Evolutionary conservation across 169 alveolate species (phyloP).

Genomic region (Cryptosporidium parvum): DNA sequence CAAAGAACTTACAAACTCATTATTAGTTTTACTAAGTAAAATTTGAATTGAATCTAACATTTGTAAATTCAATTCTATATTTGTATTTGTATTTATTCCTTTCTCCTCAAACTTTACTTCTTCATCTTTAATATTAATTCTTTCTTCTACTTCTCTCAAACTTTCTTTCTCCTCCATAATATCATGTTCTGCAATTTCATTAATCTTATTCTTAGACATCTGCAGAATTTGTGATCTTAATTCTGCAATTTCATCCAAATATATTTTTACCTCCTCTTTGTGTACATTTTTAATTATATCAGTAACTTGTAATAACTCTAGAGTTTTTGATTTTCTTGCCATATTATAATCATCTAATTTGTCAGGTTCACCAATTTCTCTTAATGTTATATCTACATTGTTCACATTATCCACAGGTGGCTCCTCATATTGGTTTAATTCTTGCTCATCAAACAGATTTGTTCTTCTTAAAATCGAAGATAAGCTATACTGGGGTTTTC

Average conservation of each 20-base stretch:
- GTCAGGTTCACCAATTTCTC: background rate
- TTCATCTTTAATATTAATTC: background rate
- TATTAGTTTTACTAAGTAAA: background rate
- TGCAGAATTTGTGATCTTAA: conserved; percentile 59
- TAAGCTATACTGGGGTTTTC: conserved; percentile 56
- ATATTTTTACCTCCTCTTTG: conserved; percentile 55
- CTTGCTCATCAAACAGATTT: conserved; percentile 44
- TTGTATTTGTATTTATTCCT: background rate
- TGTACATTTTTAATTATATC: conserved; percentile 70
- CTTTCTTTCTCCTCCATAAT: background rate
- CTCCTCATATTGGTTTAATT: background rate
- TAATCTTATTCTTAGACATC: background rate
- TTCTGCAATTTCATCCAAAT: conserved; percentile 50
- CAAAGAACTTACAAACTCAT: background rate
- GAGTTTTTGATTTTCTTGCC: conserved; percentile 13
- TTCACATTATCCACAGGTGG: background rate
- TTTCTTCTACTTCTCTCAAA: background rate
- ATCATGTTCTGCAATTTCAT: background rate
- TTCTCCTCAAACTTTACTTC: background rate
- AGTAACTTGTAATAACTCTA: conserved; percentile 51
- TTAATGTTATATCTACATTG: background rate
- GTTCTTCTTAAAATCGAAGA: conserved; percentile 68
- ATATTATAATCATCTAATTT: background rate
- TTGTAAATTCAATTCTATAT: background rate
- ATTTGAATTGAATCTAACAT: background rate